Evolutionary conservation across 371 early-diverging fungal species (phyloP), one percentile per base, ranked within the genome.

Genomic region (Syncephalastrum racemosum): DNA sequence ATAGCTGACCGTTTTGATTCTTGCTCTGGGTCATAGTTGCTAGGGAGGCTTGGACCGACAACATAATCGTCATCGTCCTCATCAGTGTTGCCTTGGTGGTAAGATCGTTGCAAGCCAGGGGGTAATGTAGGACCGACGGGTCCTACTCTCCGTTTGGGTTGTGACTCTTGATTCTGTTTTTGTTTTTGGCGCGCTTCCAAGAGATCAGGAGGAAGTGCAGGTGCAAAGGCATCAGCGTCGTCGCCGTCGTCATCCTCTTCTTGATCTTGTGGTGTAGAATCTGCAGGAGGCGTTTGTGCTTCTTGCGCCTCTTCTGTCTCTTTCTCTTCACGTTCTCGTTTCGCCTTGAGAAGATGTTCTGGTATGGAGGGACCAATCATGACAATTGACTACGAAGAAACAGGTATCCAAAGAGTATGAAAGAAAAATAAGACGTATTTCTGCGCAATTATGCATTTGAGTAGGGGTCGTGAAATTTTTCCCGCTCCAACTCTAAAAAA

Each of bases 121-220:
- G 82, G 82, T 13, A 77, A 45, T 2, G 75, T 46, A 0, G 83
- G 83, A 0, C 81, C 81, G 12, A 77, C 55, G 15, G 74, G 75
- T 19, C 71, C 67, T 42, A 73, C 73, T 50, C 77, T 50, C 36
- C 72, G 59, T 40, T 57, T 36, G 16, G 19, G 41, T 4, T 18
- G 43, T 23, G 47, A 43, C 20, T 58, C 66, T 51, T 23, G 53
- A 43, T 36, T 50, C 18, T 8, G 55, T 52, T 20, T 54, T 18
- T 41, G 54, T 22, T 62, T 48, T 43, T 51, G 56, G 23, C 75
- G 73, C 48, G 73, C 74, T 39, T 73, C 67, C 4, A 81, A 27
- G 10, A 83, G 60, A 58, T 83, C 84, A 54, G 84, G 84, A 7
- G 84, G 84, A 2, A 83, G 60, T 10, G 63, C 82, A n/a, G 84